Evolutionary conservation across 208 protist species (phyloP), one percentile per base, ranked within the genome.

Genomic region (Eutreptiella sp.): DNA sequence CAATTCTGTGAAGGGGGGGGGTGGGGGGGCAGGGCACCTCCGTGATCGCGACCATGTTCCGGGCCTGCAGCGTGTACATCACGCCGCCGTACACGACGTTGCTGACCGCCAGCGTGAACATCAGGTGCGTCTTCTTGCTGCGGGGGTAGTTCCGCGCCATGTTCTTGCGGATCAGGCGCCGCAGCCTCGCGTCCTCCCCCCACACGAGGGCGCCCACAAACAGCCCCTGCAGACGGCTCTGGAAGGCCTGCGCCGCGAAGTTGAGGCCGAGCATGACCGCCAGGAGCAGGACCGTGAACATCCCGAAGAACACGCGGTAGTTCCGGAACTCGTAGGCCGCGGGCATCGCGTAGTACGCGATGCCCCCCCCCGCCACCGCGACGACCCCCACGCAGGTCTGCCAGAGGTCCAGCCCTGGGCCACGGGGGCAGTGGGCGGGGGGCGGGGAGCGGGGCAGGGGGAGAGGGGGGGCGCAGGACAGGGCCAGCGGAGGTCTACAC

Each of bases 281-380:
- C 29, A 96, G 43, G 2, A 96, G 63, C 23, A 96, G 83, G 41
- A 77, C 27, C 24, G 87, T 84, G 1, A 97, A 43, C 23, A 96
- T 68, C 21, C 77, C 59, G 52, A 97, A 93, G 61, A 97, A 95
- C 14, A 95, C 46, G 32, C 64, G 31, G 32, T 87, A 67, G 47
- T 94, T 80, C 26, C 75, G 50, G 60, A 88, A 94, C 11, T 88
- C 79, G 58, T 97, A 95, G 33, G 84, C 62, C 19, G 81, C 72
- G 14, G 94, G 94, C 50, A 96, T 76, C 0, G 94, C 11, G 66
- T 96, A 97, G 79, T 96, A 96, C 0, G 94, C 73, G 1, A 90
- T 66, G 66, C 97, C 94, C 19, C 94, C 93, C 19, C 79, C 62
- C 0, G 85, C 41, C 0, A 94, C 77, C 29, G 85, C 74, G 42